Base-by-base conservation (phyloP, 2,329 filamentous ascomycete genomes). In the Furcasterigmium sp. region DNA sequence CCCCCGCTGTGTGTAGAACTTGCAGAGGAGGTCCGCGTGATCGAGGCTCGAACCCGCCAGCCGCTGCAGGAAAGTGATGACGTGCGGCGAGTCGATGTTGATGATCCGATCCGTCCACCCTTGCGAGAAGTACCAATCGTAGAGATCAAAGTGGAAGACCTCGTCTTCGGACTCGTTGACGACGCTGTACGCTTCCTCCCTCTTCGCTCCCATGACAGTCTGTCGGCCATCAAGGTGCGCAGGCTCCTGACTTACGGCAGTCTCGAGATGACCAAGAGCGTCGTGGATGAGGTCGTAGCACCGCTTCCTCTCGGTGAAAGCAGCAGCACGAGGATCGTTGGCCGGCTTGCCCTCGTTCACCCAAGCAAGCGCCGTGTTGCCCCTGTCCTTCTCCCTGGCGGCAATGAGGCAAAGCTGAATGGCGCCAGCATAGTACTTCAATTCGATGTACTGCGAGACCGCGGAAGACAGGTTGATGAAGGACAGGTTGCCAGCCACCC, bases 91-190 rank as follows among this genome's bases (percentile, higher is more conserved):
- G 45, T 91, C 80, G 41, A 93, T 89, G 28, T 85, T 82, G 26
- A 98, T 78, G 21, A 98, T 77, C 13, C 90, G 84, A 50, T 96
- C 89, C 9, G 81, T 85, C 82, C 87, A 91, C 15, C 86, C 85
- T 60, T 91, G 84, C 42, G 77, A 68, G 52, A 97, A 82, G 63
- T 98, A 98, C 91, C 93, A 98, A 56, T 96, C 91, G 60, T 96
- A 98, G n/a, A 98, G 75, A 55, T 88, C 89, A 48, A 88, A 94
- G 61, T 97, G 85, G 69, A 98, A 98, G 5, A 96, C 87, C 57
- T 96, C 88, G 53, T 98, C 93, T 13, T 84, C 78, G 0, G 91
- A 95, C 46, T 78, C 79, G 58, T 94, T 88, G 54, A 98, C 90
- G 3, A 96, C 87, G 36, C 84, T 80, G 64, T 97, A 95, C 0